Conservation (phyloP, 2,329 filamentous ascomycete species). For the Talaromyces albobiverticillius region DNA sequence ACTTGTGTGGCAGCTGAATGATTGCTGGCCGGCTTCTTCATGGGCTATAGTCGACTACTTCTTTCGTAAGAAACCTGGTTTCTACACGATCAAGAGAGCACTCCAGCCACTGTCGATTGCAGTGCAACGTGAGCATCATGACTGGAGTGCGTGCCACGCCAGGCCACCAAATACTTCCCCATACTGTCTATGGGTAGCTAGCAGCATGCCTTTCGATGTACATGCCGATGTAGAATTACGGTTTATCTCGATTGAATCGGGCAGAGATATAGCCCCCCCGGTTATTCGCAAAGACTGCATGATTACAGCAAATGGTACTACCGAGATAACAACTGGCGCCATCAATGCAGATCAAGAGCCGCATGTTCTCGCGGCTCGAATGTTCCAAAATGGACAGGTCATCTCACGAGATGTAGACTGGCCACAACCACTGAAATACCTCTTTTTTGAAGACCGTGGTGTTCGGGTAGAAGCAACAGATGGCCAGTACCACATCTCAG, state of each 20-base stretch:
- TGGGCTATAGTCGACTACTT: constrained; percentile 64
- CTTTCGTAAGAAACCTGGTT: constrained; percentile 59
- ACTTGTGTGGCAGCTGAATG: constrained; percentile 35
- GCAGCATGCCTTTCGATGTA: neutral
- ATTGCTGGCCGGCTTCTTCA: constrained; percentile 59
- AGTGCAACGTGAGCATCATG: constrained; percentile 43
- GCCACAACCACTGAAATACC: constrained; percentile 6
- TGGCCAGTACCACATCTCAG: neutral
- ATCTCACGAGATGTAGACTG: neutral
- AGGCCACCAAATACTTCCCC: neutral
- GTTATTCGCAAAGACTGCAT: neutral
- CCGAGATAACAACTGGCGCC: neutral
- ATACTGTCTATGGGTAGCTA: neutral
- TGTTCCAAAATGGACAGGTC: neutral
- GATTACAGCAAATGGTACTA: neutral
- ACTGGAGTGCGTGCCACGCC: constrained; percentile 2
- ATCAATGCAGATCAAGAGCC: neutral
- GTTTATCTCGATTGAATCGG: neutral
- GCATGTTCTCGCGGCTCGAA: constrained; percentile 3
- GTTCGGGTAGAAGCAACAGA: neutral
- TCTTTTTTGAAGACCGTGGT: neutral
- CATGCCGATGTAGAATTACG: neutral
- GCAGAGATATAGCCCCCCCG: neutral
- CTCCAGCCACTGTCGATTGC: constrained; percentile 57
- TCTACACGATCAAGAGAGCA: constrained; percentile 59